Base-by-base conservation (phyloP, 1,284 basidiomycete genomes). In the Porogramme epimiltina region DNA sequence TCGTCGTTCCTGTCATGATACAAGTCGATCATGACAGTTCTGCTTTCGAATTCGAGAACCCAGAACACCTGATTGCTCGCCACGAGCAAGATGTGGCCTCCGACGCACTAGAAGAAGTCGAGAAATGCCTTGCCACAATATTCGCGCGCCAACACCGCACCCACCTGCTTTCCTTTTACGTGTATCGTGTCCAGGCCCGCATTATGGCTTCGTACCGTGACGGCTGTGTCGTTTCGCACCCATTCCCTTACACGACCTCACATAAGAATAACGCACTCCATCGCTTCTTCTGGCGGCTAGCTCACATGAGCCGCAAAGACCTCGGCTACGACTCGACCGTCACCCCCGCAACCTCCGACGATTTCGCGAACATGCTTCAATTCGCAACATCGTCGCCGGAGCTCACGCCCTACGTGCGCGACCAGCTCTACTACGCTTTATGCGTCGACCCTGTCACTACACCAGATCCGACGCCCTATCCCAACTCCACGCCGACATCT, bases 291-390 rank as follows among this genome's bases (percentile, higher is more conserved):
- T 62, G 52, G 47, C 55, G 62, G 18, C 55, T 60, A 24, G 49
- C 47, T 13, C 46, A 47, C 24, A 49, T 60, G 38, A 44, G 50
- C 11, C 43, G 18, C 22, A 43, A 26, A 15, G 28, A 57, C 18
- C 60, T 58, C 10, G 66, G 66, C 2, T 44, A 52, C 28, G 66
- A 66, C 45, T 36, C 50, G 6, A 60, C 61, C 8, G 59, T 58
- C 18, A 23, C 28, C 11, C 16, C 41, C 3, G 53, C 54, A 6
- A 16, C 8, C 13, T 16, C 13, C 5, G 34, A 37, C 5, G 34
- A 37, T 5, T 9, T 37, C 34, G 34, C 8, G 34, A 18, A 37
- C 5, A 37, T 37, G 34, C n/a, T 9, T 5, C 5, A 37, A 8
- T 31, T 31, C 15, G 28, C 28, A 15, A 31, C 8, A 15, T 8